Evolutionary conservation across 2,329 filamentous ascomycete genomes (phyloP), one percentile per base, ranked within the genome.

Genomic region (Fusarium goolgardi): DNA sequence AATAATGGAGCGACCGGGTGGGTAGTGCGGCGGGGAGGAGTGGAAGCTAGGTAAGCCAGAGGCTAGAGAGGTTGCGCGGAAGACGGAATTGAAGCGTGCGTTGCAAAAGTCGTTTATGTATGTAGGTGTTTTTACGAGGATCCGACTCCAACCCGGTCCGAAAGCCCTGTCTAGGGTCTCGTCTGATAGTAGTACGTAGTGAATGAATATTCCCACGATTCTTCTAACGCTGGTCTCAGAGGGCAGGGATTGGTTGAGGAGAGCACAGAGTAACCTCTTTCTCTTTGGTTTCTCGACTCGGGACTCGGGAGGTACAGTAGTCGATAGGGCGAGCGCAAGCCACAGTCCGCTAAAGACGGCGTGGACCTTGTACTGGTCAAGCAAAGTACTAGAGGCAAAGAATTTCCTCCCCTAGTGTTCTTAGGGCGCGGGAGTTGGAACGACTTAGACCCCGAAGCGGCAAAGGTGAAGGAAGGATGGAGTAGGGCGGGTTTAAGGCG

Each of bases 21-120:
- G 46, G 55, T 65, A 58, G 53, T 60, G 59, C 49, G 47, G 49
- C 47, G 61, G 65, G 55, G 44, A 55, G 44, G 40, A 46, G 32
- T 49, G 65, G 55, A 41, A 55, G 44, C 23, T 52, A 53, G 29
- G 47, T 39, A 58, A 56, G 45, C 66, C 59, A 60, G 50, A 65
- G 49, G 31, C 62, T 65, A 67, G 53, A 69, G 56, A 50, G 57
- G 57, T 54, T 2, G 47, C 47, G 47, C 61, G 62, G 66, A 69
- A 63, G 49, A 37, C 66, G 66, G 66, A 55, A 63, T 63, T 58
- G 56, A 64, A 67, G 63, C 63, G 52, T 65, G 63, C 54, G 61
- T 61, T 59, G 59, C 55, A 67, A 65, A 51, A 47, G 32, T 65
- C 55, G 55, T 34, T 49, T 39, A 39, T 39, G 35, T 39, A 23